These are phyloP conservation scores for Starmerella geochares DNA, from an alignment of 805 yeast species.

Conservation along the genomic window DNA sequence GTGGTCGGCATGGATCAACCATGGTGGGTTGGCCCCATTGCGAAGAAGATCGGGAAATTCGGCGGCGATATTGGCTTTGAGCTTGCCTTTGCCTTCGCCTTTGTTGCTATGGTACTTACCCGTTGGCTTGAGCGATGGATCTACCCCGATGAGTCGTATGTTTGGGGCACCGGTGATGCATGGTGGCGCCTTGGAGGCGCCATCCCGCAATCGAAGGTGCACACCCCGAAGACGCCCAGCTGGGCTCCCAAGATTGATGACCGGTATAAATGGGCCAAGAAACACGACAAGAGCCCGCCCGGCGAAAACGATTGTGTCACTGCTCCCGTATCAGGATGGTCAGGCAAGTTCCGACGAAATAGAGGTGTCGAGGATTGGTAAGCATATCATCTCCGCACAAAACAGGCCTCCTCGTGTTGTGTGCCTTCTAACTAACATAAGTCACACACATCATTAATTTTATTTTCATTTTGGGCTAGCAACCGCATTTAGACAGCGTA, in stretches of 20 bases:
- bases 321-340: not conserved
- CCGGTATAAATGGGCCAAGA: conserved; percentile 21
- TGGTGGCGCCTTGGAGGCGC: conserved; percentile 23
- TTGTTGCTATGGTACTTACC: conserved; percentile 36
- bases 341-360: conserved; percentile 11
- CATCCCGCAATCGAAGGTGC: conserved; percentile 9
- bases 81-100: conserved; percentile 57
- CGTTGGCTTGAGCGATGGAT: conserved; percentile 25
- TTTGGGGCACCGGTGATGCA: conserved; percentile 22
- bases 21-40: conserved; percentile 72
- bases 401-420: no score
- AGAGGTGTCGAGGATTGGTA: conserved; percentile 16
- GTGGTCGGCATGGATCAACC: conserved; percentile 79
- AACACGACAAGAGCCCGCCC: conserved; percentile 15
- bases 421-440: no score
- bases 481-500: no score
- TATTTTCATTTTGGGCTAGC: no score
- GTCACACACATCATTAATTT: not conserved
- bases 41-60: conserved; percentile 43
- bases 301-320: conserved; percentile 7
- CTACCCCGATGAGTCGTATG: conserved; percentile 24
- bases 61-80: conserved; percentile 90
- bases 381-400: not conserved
- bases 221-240: conserved; percentile 12
- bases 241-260: conserved; percentile 19